Base-by-base conservation (phyloP, 352 stramenopile genomes). In the Pythium brachiatum region DNA sequence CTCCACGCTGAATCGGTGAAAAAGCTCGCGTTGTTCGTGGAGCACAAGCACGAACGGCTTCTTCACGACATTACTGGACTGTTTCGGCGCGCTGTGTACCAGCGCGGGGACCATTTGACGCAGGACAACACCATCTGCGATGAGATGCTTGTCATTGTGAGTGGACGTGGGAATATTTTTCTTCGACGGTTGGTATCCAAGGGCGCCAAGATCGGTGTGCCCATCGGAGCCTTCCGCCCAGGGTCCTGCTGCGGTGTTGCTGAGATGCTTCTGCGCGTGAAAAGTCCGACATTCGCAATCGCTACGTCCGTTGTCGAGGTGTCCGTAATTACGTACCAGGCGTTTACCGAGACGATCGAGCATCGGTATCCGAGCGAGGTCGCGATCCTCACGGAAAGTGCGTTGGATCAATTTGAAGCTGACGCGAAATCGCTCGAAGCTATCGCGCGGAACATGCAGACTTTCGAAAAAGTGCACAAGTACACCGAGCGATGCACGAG, bases 91-190 rank as follows among this genome's bases (percentile, higher is more conserved):
- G 75, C 75, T 25, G 57, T 87, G 4, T 91, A 86, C 53, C 83
- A 93, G 29, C 78, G 80, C 23, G 83, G 83, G 0, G 83, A 91
- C 46, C 60, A 58, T 0, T 78, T 93, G 34, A 82, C 79, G 0
- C 71, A 79, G 0, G 76, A 90, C 43, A 81, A 72, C 57, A 81
- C 70, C 6, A 66, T 93, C 18, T 89, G 83, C 51, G 72, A 88
- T 21, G 80, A 90, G 59, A 83, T 90, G 61, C 83, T 87, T 34
- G 79, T 93, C 5, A 67, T 93, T 1, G 74, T 90, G 16, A 76
- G 68, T 20, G 83, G 83, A 1, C 64, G 72, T 53, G 80, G 79
- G 12, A 87, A 93, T 41, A 60, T 90, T 7, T 90, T 78, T 48
- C 41, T 48, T 48, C 41, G 41, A 27, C 41, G 41, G 5, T 27